Evolutionary conservation across 2,329 filamentous ascomycete genomes (phyloP), one percentile per base, ranked within the genome.

Genomic region (Akanthomyces lecanii): DNA sequence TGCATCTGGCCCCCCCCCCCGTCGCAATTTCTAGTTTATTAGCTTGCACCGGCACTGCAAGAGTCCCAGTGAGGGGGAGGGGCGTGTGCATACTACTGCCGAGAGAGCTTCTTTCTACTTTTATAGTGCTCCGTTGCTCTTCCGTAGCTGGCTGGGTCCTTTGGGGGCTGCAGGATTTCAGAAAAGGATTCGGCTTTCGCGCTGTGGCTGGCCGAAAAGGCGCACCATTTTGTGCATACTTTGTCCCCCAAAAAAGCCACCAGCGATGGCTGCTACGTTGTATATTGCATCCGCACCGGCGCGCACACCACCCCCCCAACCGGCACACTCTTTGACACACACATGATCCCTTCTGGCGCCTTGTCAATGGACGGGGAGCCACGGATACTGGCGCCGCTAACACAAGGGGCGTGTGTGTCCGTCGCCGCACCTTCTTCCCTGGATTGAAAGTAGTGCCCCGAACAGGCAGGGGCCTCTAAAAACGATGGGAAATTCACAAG

Each of bases 41-140:
- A 40, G 38, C 12, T 4, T 16, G 14, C 38, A 16, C 38, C 38
- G 38, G 38, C 38, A 40, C 38, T 14, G 21, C 11, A 48, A 28
- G 21, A 25, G 12, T 25, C 45, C 45, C 21, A n/a, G 5, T 4
- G 45, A 23, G 18, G 12, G 42, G 54, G 54, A 30, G 33, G 33
- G 33, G 56, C 36, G 56, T 59, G 47, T 59, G 56, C 56, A 59
- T 59, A 16, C n/a, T 7, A 40, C 45, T 59, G 33, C 56, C 56
- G 45, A 51, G 1, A 21, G 30, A 5, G 16, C 12, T n/a, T 10
- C 14, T 16, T 40, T 40, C 4, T 40, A 16, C 38, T 16, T 40
- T 10, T 14, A 40, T 11, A 36, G 33, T 36, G 33, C 10, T 36
- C 33, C 7, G 33, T 36, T 36, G 8, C 33, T 36, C 2, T 7